Percentiles rank a stretch among this genome's conserved stretches.
phyloP scores from a whole-genome alignment of 2,329 filamentous ascomycete genomes.

The Fusarium duplospermum region DNA sequence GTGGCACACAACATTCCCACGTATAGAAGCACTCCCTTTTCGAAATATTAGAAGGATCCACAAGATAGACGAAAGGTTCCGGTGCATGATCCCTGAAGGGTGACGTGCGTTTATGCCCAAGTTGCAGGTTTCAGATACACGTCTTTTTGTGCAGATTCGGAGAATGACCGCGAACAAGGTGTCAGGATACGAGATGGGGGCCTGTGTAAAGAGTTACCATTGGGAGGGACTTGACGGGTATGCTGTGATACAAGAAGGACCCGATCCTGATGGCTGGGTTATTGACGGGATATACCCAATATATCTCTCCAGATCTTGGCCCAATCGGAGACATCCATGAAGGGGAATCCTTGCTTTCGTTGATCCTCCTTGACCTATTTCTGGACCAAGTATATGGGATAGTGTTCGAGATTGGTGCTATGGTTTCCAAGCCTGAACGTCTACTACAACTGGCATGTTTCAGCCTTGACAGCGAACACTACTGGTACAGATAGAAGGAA shows the following conservation, averaged over 20 bases:
- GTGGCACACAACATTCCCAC: neutral
- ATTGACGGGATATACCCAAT: neutral
- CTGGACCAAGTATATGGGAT: neutral
- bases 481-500: neutral
- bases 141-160: neutral
- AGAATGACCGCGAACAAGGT: neutral
- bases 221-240: neutral
- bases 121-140: neutral
- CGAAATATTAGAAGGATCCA: neutral
- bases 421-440: neutral
- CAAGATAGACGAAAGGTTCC: neutral
- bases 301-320: neutral
- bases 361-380: neutral
- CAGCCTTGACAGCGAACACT: neutral
- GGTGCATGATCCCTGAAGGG: neutral
- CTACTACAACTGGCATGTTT: neutral
- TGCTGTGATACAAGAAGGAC: neutral
- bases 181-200: neutral
- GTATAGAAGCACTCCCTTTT: neutral
- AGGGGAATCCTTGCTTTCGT: neutral
- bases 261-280: neutral
- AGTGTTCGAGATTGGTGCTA: neutral
- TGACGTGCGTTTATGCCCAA: neutral
- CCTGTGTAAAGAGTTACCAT: neutral
- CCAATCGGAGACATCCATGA: neutral